A percentile compares a stretch with the other conserved stretches of the same genome.
Evolutionary conservation across 2,329 filamentous ascomycete genomes (phyloP).

Genomic region (Fusarium sp.): DNA sequence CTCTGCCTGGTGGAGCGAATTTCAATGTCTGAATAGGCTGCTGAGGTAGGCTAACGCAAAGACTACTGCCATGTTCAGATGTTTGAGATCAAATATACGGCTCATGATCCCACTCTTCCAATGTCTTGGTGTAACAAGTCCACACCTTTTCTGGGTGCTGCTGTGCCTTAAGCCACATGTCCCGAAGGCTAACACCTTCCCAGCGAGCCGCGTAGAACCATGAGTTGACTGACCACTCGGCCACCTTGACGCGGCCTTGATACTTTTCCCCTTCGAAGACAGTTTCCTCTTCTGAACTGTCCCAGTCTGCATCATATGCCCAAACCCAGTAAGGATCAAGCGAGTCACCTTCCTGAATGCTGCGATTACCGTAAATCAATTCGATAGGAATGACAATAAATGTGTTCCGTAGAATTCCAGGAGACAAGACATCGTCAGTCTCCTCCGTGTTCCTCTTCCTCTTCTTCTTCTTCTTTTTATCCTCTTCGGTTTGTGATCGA

Average conservation of each 20-base stretch:
- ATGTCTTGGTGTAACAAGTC: conserved; percentile 26
- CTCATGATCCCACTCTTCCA: conserved; percentile 41
- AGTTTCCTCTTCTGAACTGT: conserved; percentile 19
- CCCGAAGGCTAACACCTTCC: conserved; percentile 31
- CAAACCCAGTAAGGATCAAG: conserved; percentile 36
- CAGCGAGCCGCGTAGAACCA: conserved; percentile 44
- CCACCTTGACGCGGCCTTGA: conserved; percentile 32
- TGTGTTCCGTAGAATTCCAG: conserved; percentile 26
- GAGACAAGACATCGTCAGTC: not conserved
- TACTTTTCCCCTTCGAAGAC: conserved; percentile 22
- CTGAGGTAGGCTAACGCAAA: too few relatives aligned
- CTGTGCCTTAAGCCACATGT: conserved; percentile 41
- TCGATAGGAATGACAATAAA: conserved; percentile 33
- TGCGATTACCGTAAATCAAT: not conserved
- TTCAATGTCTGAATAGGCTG: too few relatives aligned
- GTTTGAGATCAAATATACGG: conserved; percentile 24
- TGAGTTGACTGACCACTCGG: conserved; percentile 8
- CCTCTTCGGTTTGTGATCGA: too few relatives aligned
- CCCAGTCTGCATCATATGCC: conserved; percentile 43
- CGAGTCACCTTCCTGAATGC: too few relatives aligned
- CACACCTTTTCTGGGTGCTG: conserved; percentile 26
- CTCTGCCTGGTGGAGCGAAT: too few relatives aligned
- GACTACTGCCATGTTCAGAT: too few relatives aligned
- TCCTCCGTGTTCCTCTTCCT: too few relatives aligned
- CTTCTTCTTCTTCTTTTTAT: too few relatives aligned